Base-by-base conservation (phyloP, 495 filamentous ascomycete species). In the Aspergillus avenaceus region DNA sequence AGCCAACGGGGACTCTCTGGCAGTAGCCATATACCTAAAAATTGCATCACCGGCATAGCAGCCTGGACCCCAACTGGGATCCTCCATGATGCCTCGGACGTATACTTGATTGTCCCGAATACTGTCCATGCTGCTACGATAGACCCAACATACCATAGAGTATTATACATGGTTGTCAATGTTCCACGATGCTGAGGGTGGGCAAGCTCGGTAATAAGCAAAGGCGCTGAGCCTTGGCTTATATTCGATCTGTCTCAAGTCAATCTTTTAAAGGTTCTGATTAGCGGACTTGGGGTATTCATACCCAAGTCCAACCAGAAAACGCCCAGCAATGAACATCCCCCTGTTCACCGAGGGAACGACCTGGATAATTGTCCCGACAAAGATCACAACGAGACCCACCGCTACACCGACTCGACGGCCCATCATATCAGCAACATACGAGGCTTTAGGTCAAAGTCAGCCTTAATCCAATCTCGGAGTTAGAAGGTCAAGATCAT, bases 171-270 rank as follows among this genome's bases (percentile, higher is more conserved):
- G 13, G 80, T 76, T 19, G 81, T 84, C 55, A 84, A 66, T 56
- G 74, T 76, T 34, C 72, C 79, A 63, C 82, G 80, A 51, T 84
- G 80, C 61, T 82, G 78, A 34, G 82, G 79, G 51, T 84, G 79
- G 36, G 72, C 73, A 25, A 85, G 63, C 65, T 85, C 82, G 16
- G 80, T 82, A 36, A 84, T 71, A 48, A 84, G 64, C 57, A 83
- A 74, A 36, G 81, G 79, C 7, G 80, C 79, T 3, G 32, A 36
- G 32, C 32, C 32, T 36, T 36, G 32, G 12, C 32, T 36, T 13
- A 36, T 36, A 36, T 36, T 36, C 6, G 32, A 36, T 14, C 32
- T 36, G n/a, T 36, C 3, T 36, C 32, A 31, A 3, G n/a, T 31
- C 28, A 31, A 13, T 31, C 3, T 31, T 9, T 2, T 2, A 36